A percentile compares a stretch with the other conserved stretches of the same genome.
These are phyloP conservation scores for Austroboletus eburneus DNA, from an alignment of 768 basidiomycete species.

Conservation along the genomic window DNA sequence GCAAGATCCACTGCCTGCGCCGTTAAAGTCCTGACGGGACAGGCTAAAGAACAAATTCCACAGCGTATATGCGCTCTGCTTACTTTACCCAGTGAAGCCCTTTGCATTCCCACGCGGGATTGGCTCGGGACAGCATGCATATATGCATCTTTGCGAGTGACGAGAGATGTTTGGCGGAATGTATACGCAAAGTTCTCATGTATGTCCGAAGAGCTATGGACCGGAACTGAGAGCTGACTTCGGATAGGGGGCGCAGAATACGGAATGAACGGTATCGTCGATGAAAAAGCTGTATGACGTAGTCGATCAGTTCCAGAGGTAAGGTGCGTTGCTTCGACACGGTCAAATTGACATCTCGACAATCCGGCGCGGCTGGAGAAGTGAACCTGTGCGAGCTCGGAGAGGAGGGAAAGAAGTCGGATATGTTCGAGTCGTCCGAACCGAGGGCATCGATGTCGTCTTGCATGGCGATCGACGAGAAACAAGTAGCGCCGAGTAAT, in stretches of 20 bases:
- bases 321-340: conserved; percentile 13
- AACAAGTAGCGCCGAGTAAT: conserved; percentile 4
- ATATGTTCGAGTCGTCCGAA: conserved; percentile 15
- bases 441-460: not conserved
- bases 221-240: conserved; percentile 41
- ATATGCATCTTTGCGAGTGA: conserved; percentile 32
- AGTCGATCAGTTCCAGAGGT: conserved; percentile 31
- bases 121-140: conserved; percentile 25
- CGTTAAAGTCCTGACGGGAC: conserved; percentile 15
- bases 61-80: conserved; percentile 25
- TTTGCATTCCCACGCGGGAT: conserved; percentile 10
- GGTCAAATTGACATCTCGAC: not conserved
- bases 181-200: conserved; percentile 21
- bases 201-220: conserved; percentile 38
- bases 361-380: conserved; percentile 18
- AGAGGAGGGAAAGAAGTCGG: conserved; percentile 14
- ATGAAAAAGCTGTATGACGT: conserved; percentile 25
- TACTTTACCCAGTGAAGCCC: conserved; percentile 48
- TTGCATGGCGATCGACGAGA: conserved; percentile 12
- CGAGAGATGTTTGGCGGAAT: conserved; percentile 16
- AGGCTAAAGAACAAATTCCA: conserved; percentile 1
- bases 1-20: conserved; percentile 17
- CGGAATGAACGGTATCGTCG: conserved; percentile 24
- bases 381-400: conserved; percentile 20
- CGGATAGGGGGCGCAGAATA: conserved; percentile 36